These are phyloP conservation scores for Fraxinus quadrangulata DNA, from an alignment of 257 asterid genomes.

Conservation along the genomic window DNA sequence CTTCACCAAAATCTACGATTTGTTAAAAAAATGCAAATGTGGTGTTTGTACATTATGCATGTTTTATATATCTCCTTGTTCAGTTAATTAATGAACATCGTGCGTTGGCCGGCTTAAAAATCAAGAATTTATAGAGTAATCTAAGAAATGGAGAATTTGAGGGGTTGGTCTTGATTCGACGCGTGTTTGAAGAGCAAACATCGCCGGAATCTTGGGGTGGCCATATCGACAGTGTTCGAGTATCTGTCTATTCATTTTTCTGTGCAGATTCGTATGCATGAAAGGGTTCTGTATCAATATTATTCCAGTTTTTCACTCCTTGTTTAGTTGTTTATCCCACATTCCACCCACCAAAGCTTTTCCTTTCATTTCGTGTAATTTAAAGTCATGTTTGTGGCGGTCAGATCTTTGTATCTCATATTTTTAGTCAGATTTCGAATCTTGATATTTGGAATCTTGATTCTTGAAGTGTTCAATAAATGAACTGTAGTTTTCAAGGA, in stretches of 20 bases:
- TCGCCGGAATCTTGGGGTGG: no score
- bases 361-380: neutral
- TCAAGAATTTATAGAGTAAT: neutral
- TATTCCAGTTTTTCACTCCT: no score
- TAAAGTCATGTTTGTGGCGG: neutral
- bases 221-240: conserved; percentile 10
- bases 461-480: neutral
- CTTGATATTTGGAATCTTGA: neutral
- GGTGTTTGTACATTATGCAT: neutral
- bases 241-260: neutral
- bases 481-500: neutral
- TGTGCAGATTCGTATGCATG: conserved; percentile 7
- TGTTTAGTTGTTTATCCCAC: neutral
- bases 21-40: neutral
- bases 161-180: conserved; percentile 22
- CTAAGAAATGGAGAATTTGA: neutral
- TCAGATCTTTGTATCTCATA: neutral
- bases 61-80: neutral
- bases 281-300: conserved; percentile 10
- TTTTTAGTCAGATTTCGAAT: neutral
- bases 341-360: no score
- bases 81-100: neutral
- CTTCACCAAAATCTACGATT: neutral
- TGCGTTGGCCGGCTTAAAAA: neutral
- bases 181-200: conserved; percentile 31